Percentiles rank a stretch among this genome's conserved stretches.
Evolutionary conservation across 2,329 filamentous ascomycete genomes (phyloP).

Genomic region (Diaporthe citrichinensis): DNA sequence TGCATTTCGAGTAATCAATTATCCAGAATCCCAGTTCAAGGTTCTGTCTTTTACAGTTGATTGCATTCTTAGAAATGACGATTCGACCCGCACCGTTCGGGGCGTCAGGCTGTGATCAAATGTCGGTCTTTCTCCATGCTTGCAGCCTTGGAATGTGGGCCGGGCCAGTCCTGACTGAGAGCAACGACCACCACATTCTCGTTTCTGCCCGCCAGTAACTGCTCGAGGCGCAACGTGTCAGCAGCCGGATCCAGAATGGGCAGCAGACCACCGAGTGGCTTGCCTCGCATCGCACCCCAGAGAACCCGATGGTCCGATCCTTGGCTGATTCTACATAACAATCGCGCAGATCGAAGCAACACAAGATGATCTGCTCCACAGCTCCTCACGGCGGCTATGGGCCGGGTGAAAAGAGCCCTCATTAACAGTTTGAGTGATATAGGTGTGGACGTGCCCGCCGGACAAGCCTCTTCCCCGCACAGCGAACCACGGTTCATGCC

Average conservation of each 20-base stretch:
- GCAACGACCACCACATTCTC: too few relatives aligned
- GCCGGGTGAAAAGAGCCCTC: background rate
- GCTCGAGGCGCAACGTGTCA: background rate
- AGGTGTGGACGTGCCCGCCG: background rate
- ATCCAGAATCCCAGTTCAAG: too few relatives aligned
- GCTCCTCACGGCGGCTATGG: background rate
- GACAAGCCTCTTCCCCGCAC: slow-evolving; percentile 23
- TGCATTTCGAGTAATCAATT: background rate
- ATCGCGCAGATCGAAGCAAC: background rate
- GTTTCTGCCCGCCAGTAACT: background rate
- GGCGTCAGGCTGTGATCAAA: too few relatives aligned
- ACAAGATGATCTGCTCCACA: background rate
- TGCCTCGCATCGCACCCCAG: background rate
- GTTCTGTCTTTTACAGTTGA: too few relatives aligned
- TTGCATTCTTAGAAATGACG: too few relatives aligned
- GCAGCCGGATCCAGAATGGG: background rate
- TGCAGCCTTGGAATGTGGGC: background rate
- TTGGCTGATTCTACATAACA: background rate
- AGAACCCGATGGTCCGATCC: background rate
- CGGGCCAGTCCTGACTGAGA: too few relatives aligned
- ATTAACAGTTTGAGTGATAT: background rate
- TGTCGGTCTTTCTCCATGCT: too few relatives aligned
- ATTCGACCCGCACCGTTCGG: too few relatives aligned
- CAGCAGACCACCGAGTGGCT: background rate
- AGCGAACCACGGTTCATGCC: background rate